Evolutionary conservation across 805 yeast genomes (phyloP), one percentile per base, ranked within the genome.

Genomic region (Isabelozyma rhagii): DNA sequence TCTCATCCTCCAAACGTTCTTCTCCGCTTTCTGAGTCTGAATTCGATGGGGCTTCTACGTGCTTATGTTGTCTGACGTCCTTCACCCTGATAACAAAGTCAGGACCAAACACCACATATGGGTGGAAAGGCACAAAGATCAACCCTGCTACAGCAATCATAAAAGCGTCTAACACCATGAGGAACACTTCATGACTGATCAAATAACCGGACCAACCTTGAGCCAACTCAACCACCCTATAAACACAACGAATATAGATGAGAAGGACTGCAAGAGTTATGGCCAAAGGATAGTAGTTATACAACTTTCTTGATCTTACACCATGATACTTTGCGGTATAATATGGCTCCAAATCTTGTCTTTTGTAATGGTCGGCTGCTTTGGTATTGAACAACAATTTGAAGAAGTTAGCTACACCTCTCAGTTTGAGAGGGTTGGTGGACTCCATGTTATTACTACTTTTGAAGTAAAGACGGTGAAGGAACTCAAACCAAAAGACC

Each of bases 151-250:
- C 48, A 3, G 72, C 67, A 39, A 72, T 60, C 74, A 73, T 66
- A 3, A 60, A 44, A 0, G 77, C 74, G 53, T 73, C 78, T 41
- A 73, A 64, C 3, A 62, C 63, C 72, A 71, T 66, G 36, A 73
- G 45, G 53, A 52, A 72, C 4, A 62, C 68, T 52, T 73, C 78
- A 52, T 69, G 71, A 1, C 57, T 52, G 36, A 69, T 62, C 47
- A 72, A 61, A 51, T 65, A 69, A 4, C 77, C 77, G 3, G 42
- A 25, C 56, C 67, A 72, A 7, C 77, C 77, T 50, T 71, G 62
- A 13, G 69, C 59, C 51, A 73, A 62, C 51, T 73, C 77, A 8
- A 70, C 72, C 40, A 72, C 74, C 58, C 77, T 62, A 53, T 72
- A 73, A 17, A 71, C 55, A 51, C 72, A 68, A 47, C 71, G 59